Conservation (phyloP, 2,329 filamentous ascomycete genomes). For the Alternaria sp. region DNA sequence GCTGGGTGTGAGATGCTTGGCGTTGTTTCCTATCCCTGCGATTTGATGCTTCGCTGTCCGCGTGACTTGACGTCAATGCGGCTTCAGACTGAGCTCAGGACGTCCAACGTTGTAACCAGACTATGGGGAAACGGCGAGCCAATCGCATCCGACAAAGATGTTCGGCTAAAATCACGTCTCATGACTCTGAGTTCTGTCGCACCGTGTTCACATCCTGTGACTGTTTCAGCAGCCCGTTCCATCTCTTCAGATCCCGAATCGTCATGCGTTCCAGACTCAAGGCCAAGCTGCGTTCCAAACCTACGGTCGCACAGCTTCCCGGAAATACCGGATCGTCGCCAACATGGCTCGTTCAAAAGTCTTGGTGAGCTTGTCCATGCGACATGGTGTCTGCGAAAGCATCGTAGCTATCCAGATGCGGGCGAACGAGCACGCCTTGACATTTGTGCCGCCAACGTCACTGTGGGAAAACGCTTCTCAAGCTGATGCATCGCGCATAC, state of each 20-base stretch:
- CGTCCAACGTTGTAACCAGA: not conserved
- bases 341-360: constrained; percentile 1
- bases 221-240: constrained; percentile 27
- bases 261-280: constrained; percentile 24
- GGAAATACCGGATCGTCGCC: not conserved
- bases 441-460: not conserved
- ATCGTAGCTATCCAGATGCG: not conserved
- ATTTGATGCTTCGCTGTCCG: not conserved
- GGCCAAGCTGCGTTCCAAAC: constrained; percentile 12
- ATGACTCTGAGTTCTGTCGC: constrained; percentile 2
- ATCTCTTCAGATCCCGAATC: constrained; percentile 16
- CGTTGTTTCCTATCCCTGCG: not conserved
- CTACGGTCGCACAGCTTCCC: constrained; percentile 10
- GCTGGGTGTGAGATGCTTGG: not conserved
- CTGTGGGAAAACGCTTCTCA: not conserved
- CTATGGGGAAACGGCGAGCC: not conserved
- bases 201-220: constrained; percentile 7
- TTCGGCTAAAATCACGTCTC: constrained; percentile 1
- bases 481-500: not conserved
- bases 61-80: not conserved
- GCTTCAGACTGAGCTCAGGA: not conserved
- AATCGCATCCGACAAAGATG: not conserved
- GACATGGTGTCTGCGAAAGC: not conserved
- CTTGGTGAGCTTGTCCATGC: constrained; percentile 24
- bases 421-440: not conserved